Evolutionary conservation across 768 basidiomycete species (phyloP).

Genomic region (Hericium coralloides): DNA sequence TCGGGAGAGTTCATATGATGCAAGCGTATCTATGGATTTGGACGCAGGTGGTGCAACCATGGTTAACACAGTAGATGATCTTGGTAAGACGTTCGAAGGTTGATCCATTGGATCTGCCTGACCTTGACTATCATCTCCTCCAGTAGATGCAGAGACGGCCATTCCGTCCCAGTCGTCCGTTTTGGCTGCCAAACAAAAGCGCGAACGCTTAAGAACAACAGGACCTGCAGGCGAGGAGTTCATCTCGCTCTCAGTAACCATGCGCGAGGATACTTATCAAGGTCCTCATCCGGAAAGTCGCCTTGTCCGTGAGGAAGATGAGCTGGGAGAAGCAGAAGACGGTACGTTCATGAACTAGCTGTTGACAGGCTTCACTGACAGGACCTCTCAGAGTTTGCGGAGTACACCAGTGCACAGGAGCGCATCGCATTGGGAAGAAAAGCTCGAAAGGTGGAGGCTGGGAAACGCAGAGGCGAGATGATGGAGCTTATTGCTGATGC

Average conservation of each 20-base stretch:
- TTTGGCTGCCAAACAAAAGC: slow-evolving; percentile 62
- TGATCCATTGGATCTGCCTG: too few relatives aligned
- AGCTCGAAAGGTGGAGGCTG: slow-evolving; percentile 60
- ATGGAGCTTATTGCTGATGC: slow-evolving; percentile 76
- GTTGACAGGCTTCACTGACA: neutral
- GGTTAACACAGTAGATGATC: neutral
- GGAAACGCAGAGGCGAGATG: slow-evolving; percentile 59
- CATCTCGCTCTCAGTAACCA: slow-evolving; percentile 67
- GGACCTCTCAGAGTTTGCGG: slow-evolving; percentile 56
- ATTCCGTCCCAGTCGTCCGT: slow-evolving; percentile 72
- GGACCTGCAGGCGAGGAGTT: slow-evolving; percentile 52
- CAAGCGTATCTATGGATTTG: slow-evolving; percentile 37
- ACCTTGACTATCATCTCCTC: slow-evolving; percentile 1
- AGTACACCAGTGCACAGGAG: slow-evolving; percentile 83
- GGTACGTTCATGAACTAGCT: slow-evolving; percentile 35
- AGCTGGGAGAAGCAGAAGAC: slow-evolving; percentile 81
- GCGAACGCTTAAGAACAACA: slow-evolving; percentile 54
- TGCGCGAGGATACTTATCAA: slow-evolving; percentile 39
- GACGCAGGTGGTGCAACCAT: slow-evolving; percentile 24
- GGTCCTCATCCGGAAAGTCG: slow-evolving; percentile 85
- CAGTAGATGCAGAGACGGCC: slow-evolving; percentile 30
- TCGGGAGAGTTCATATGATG: slow-evolving; percentile 34
- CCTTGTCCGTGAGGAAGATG: slow-evolving; percentile 78
- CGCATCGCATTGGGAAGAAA: slow-evolving; percentile 82
- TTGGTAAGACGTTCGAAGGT: slow-evolving; percentile 2